Evolutionary conservation across 345 rosid genomes (phyloP).

Genomic region (Corchorus olitorius): DNA sequence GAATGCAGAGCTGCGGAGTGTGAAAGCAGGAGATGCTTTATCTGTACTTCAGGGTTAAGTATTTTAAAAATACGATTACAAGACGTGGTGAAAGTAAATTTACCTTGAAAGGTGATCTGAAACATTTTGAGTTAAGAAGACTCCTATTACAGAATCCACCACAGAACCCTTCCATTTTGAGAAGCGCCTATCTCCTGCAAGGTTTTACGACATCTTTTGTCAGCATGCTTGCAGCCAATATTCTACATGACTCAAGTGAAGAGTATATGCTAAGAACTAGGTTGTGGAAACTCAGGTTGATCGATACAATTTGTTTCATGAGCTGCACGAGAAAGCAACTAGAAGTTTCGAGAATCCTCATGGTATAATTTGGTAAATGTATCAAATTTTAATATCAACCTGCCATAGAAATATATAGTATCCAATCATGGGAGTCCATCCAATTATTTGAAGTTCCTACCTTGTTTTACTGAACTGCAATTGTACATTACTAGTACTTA

Average conservation of each 20-base stretch:
- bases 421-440: background rate
- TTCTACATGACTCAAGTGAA: background rate
- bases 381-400: background rate
- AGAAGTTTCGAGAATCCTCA: background rate
- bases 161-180: slow-evolving; percentile 99
- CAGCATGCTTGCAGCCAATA: slow-evolving; percentile 10
- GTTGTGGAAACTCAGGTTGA: slow-evolving; percentile 3
- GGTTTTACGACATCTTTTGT: slow-evolving; percentile 9
- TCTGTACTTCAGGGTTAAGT: slow-evolving; percentile 18
- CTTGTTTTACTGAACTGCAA: slow-evolving; percentile 8
- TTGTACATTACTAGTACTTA: background rate
- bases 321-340: background rate
- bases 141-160: slow-evolving; percentile 96
- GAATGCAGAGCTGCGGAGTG: slow-evolving; percentile 85
- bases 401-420: background rate
- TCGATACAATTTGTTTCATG: slow-evolving; percentile 4
- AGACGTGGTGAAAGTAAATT: slow-evolving; percentile 16
- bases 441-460: slow-evolving; percentile 1
- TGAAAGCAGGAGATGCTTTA: slow-evolving; percentile 22
- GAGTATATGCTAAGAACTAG: background rate
- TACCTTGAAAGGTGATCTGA: slow-evolving; percentile 98
- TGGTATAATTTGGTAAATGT: background rate
- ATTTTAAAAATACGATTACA: slow-evolving; percentile 5
- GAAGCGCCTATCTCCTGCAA: slow-evolving; percentile 92
- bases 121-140: slow-evolving; percentile 94